Conservation (phyloP, 805 yeast genomes). For the Saccharomycopsis oosterbeekiorum region DNA sequence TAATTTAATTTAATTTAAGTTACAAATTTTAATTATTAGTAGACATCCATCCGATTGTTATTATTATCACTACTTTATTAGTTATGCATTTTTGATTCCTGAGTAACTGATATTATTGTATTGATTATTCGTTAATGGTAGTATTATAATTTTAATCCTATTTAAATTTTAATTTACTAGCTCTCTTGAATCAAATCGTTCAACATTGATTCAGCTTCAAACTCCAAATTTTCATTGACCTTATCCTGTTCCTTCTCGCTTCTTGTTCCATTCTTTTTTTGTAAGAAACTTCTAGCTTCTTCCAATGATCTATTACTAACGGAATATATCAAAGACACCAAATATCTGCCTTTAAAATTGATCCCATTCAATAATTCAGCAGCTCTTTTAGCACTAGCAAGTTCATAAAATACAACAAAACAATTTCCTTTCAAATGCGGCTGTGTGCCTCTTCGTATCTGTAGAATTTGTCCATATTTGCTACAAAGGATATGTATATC, state of each 20-base stretch:
- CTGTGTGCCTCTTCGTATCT: slow-evolving; percentile 25
- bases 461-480: slow-evolving; percentile 30
- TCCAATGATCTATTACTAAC: slow-evolving; percentile 25
- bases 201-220: slow-evolving; percentile 1
- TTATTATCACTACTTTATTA: no score
- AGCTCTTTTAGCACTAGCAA: slow-evolving; percentile 27
- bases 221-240: background rate
- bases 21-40: background rate
- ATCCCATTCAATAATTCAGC: slow-evolving; percentile 32
- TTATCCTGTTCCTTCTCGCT: background rate
- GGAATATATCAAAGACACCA: slow-evolving; percentile 28
- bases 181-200: background rate
- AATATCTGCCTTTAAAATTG: slow-evolving; percentile 32
- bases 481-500: slow-evolving; percentile 28
- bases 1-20: background rate
- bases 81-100: background rate
- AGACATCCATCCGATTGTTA: background rate
- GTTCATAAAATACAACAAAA: slow-evolving; percentile 28
- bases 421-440: slow-evolving; percentile 27
- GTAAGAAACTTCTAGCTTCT: slow-evolving; percentile 14
- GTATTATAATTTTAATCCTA: background rate
- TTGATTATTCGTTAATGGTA: background rate
- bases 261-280: background rate
- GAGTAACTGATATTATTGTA: background rate
- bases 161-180: no score